These are phyloP conservation scores for Fusarium chlamydosporum DNA, from an alignment of 2,329 filamentous ascomycete species.

Conservation along the genomic window DNA sequence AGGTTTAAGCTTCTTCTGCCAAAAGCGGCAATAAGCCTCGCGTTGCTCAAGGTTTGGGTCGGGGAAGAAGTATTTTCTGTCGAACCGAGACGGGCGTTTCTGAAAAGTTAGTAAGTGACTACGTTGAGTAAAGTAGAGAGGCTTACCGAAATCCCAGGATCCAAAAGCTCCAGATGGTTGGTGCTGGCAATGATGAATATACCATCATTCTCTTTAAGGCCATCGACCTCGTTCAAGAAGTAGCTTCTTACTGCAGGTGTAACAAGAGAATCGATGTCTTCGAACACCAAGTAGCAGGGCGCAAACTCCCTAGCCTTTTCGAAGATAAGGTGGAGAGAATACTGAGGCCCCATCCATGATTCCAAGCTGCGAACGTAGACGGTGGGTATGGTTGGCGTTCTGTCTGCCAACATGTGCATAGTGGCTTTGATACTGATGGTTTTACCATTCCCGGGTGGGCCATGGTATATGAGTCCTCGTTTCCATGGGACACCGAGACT, in stretches of 20 bases:
- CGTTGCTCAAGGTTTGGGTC: conserved; percentile 10
- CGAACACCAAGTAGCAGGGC: conserved; percentile 79
- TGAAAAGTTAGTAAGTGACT: not conserved
- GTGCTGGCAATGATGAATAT: conserved; percentile 15
- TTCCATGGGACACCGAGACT: conserved; percentile 73
- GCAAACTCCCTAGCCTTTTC: conserved; percentile 71
- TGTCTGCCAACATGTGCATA: conserved; percentile 73
- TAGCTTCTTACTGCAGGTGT: conserved; percentile 56
- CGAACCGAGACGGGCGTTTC: conserved; percentile 16
- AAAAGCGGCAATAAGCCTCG: conserved; percentile 9
- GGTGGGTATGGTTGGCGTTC: conserved; percentile 50
- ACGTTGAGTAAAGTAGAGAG: fast-evolving
- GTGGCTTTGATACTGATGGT: conserved; percentile 79
- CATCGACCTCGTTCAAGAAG: conserved; percentile 12
- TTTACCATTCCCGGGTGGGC: conserved; percentile 75
- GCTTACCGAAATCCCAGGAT: conserved; percentile 8
- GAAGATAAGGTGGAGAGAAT: conserved; percentile 67
- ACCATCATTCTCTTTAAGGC: conserved; percentile 7
- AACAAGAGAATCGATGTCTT: conserved; percentile 78
- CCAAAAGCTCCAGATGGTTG: conserved; percentile 6
- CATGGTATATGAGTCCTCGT: conserved; percentile 77
- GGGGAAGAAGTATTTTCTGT: conserved; percentile 10
- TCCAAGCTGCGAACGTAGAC: conserved; percentile 27
- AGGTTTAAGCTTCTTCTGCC: conserved; percentile 2
- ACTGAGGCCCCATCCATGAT: conserved; percentile 69